Percentiles rank a stretch among this genome's conserved stretches.
phyloP scores from a whole-genome alignment of 148 eudicot genomes.

The Silene conica region DNA sequence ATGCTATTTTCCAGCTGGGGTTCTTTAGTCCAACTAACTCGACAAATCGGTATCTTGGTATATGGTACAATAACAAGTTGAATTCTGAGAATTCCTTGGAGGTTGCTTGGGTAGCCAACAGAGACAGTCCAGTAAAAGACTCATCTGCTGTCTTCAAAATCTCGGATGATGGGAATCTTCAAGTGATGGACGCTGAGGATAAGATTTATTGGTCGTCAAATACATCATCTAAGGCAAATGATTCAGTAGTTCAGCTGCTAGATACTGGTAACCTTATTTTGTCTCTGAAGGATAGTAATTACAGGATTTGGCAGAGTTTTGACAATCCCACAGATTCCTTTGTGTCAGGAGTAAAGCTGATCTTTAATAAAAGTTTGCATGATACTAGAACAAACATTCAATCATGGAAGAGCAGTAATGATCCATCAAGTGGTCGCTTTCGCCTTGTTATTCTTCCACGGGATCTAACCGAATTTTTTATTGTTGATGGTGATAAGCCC shows the following conservation, averaged over 20 bases:
- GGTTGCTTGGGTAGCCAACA: slow-evolving; percentile 49
- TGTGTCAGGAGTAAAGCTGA: slow-evolving; percentile 2
- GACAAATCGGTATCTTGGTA: slow-evolving; percentile 35
- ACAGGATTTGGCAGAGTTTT: slow-evolving; percentile 36
- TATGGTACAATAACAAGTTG: slow-evolving; percentile 30
- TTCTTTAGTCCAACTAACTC: slow-evolving; percentile 38
- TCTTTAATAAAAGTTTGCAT: not conserved
- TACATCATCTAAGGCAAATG: not conserved
- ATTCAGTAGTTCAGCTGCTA: slow-evolving; percentile 27
- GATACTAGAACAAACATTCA: not conserved
- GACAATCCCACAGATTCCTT: slow-evolving; percentile 31
- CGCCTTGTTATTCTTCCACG: slow-evolving; percentile 24
- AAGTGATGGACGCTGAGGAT: slow-evolving; percentile 26
- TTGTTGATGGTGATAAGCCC: slow-evolving; percentile 28
- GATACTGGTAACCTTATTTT: slow-evolving; percentile 39
- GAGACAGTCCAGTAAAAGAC: slow-evolving; percentile 35
- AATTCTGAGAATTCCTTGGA: slow-evolving; percentile 6
- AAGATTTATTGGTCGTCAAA: slow-evolving; percentile 39
- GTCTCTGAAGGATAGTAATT: slow-evolving; percentile 4
- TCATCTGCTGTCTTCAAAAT: slow-evolving; percentile 31
- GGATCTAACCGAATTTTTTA: slow-evolving; percentile 6
- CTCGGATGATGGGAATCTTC: slow-evolving; percentile 32
- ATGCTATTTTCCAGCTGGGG: slow-evolving; percentile 25
- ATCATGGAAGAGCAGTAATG: slow-evolving; percentile 42
- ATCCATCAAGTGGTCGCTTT: slow-evolving; percentile 43